Conservation (phyloP, 75 land plant species). For the Picea sitchensis region DNA sequence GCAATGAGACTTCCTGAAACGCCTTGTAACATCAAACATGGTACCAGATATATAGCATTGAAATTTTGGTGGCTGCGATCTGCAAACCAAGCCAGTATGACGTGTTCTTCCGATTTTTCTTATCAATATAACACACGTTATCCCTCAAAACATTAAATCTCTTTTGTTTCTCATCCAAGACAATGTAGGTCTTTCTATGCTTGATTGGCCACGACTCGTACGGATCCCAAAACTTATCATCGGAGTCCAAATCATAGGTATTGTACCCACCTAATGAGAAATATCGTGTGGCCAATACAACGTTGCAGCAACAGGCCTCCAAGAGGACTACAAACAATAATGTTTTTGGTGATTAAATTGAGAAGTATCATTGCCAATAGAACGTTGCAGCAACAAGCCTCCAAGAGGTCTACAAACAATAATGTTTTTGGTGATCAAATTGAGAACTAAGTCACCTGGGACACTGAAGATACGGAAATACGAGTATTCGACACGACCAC, state of each 20-base stretch:
- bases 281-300: background rate
- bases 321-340: too few species aligned
- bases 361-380: constrained; percentile 7
- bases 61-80: constrained; percentile 60
- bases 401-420: too few species aligned
- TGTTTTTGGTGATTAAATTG: background rate
- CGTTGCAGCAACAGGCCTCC: too few species aligned
- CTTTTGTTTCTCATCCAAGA: constrained; percentile 29
- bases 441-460: constrained; percentile 5
- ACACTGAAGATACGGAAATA: too few species aligned
- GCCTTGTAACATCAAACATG: background rate
- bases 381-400: too few species aligned
- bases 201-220: constrained; percentile 26
- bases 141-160: constrained; percentile 57
- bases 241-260: constrained; percentile 14
- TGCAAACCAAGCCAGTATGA: constrained; percentile 51
- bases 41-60: constrained; percentile 35
- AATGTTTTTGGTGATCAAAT: too few species aligned
- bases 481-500: too few species aligned
- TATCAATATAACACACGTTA: constrained; percentile 42
- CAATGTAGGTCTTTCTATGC: constrained; percentile 31
- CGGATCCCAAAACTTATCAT: constrained; percentile 12
- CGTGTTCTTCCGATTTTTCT: constrained; percentile 23
- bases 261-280: constrained; percentile 23
- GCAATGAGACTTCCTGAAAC: background rate